Evolutionary conservation across 2,329 filamentous ascomycete species (phyloP), one percentile per base, ranked within the genome.

Genomic region (Stagonosporopsis tanaceti): DNA sequence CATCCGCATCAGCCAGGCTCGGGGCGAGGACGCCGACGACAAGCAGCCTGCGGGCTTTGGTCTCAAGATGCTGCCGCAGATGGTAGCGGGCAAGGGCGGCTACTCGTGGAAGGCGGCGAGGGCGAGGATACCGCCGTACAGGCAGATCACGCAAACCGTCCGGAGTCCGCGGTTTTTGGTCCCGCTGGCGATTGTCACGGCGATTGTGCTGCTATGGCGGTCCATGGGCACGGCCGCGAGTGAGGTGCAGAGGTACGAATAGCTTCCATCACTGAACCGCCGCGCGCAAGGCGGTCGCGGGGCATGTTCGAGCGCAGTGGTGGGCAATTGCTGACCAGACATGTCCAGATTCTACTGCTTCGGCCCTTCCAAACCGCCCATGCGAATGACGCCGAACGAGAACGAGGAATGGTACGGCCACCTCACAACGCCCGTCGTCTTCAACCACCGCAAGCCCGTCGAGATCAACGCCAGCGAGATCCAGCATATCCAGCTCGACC

Each of bases 331-430:
- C 71, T 75, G 54, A 77, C 61, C n/a, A 37, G 17, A 6, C 15
- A 11, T 20, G 17, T 57, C 62, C 72, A 98, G 94, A 79, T 97
- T 96, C 79, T 96, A 97, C 80, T 99, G 95, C 82, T 98, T 93
- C 85, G 95, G 95, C 12, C 94, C 95, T 14, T 87, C 90, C 24
- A 97, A 96, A 81, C 87, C 95, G n/a, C 95, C 95, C 50, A 96
- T 96, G 88, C 88, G 95, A 64, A 97, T 99, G 92, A 87, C 90
- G 39, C 81, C 89, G 53, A 97, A 97, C 75, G 95, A 99, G 75
- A 89, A 94, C 77, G 89, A 89, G 61, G 85, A 92, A 64, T 99
- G 95, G 95, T 89, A 91, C 66, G 88, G 87, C 56, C 93, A 97
- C 74, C 82, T 95, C 62, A 89, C 93, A 69, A 98, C 95, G 3